These are phyloP conservation scores for Hygrocybe coccinea DNA, from an alignment of 768 basidiomycete species.

Conservation along the genomic window DNA sequence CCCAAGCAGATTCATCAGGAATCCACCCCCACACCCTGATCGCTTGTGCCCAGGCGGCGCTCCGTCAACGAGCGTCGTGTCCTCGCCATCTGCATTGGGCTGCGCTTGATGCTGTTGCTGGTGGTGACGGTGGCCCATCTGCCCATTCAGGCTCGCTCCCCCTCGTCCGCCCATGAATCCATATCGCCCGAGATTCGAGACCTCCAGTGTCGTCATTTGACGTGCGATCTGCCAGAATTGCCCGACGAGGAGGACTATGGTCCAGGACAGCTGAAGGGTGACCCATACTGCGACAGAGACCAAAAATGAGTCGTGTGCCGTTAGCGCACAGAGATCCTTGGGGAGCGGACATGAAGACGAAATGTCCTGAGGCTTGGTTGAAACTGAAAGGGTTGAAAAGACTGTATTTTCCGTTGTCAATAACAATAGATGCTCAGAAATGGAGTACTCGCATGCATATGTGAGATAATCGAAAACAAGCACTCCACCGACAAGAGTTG, in stretches of 20 bases:
- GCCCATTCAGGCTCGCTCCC: constrained; percentile 57
- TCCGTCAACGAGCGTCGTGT: constrained; percentile 36
- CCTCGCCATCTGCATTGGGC: constrained; percentile 46
- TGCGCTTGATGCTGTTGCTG: constrained; percentile 24
- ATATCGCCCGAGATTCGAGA: constrained; percentile 89
- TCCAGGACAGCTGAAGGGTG: constrained; percentile 94
- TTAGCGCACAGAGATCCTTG: constrained; percentile 60
- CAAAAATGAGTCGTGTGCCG: constrained; percentile 76
- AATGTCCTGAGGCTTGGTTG: constrained; percentile 35
- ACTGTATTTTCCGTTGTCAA: constrained; percentile 35
- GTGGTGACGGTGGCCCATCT: constrained; percentile 75
- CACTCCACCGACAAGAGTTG: constrained; percentile 78
- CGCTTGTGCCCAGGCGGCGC: constrained; percentile 45
- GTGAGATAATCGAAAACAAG: constrained; percentile 77
- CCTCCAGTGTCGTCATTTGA: constrained; percentile 95
- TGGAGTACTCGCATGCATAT: constrained; percentile 63
- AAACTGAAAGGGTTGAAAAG: constrained; percentile 44
- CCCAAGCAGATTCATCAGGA: constrained; percentile 87
- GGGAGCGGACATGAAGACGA: constrained; percentile 69
- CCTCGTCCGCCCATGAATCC: constrained; percentile 96
- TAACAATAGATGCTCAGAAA: neutral
- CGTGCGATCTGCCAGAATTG: constrained; percentile 90
- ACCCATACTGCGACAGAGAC: constrained; percentile 80
- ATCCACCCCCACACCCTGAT: constrained; percentile 50
- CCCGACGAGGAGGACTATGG: constrained; percentile 73